Base-by-base conservation (phyloP, 2,329 filamentous ascomycete species). In the Penicillium sp. region DNA sequence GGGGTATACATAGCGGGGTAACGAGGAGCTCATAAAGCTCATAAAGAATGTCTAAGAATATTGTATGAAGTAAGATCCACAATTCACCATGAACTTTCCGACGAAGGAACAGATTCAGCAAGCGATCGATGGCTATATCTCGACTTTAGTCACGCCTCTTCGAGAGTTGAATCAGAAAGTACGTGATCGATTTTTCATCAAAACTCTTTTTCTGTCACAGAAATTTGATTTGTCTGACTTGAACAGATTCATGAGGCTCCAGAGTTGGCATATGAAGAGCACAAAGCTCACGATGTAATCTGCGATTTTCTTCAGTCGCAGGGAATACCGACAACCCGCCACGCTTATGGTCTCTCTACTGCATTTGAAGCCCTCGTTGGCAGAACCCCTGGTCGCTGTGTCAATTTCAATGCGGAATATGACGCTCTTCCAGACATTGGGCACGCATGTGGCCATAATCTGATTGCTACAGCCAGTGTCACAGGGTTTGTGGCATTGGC, bases 201-300 rank as follows among this genome's bases (percentile, higher is more conserved):
- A n/a, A 2, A 2, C 13, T 23, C 24, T 1, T 24, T 24, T 12
- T 10, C n/a, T 2, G 7, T 41, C 18, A n/a, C n/a, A 2, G 6
- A n/a, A n/a, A 13, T 2, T 1, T 41, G 21, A 41, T 6, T 10
- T 18, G 9, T 16, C 18, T 8, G 2, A 15, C 6, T 15, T 13
- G 12, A 16, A 39, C 39, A 71, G 66, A 74, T 74, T 33, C 65
- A 67, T 42, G 55, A 65, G 29, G 68, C 80, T 48, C 79, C 79
- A 0, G 79, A 82, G 58, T 60, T 77, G 1, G 72, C 68, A 4
- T 81, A 74, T 58, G 63, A 80, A 49, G 80, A 82, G 57, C 63
- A 70, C 59, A 70, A 72, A 9, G 79, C 80, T 6, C 78, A 81
- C 56, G 73, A 79, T 28, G 71, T 67, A 7, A 74, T 82, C 29